Conservation (phyloP, 257 asterid species). For the Asclepias syriaca region DNA sequence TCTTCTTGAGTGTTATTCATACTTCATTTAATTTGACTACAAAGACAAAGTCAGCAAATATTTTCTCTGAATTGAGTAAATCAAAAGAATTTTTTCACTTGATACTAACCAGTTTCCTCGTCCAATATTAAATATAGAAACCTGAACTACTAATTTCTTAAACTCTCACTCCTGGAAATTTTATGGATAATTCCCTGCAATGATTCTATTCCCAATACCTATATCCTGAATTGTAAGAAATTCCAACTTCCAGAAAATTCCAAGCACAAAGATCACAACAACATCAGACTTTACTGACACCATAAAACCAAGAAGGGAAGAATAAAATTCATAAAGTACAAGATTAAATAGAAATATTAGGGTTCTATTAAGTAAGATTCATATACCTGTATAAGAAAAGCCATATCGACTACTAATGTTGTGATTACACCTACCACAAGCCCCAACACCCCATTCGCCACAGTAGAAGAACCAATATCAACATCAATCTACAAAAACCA, state of each 20-base stretch:
- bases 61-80: not conserved
- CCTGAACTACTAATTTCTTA: not conserved
- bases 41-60: not conserved
- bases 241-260: not conserved
- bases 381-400: slow-evolving; percentile 94
- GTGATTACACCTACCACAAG: slow-evolving; percentile 92
- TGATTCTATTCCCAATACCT: not conserved
- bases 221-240: not conserved
- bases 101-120: not conserved
- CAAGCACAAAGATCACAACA: not conserved
- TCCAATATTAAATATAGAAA: not conserved
- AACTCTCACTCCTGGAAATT: not conserved
- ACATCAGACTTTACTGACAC: not conserved
- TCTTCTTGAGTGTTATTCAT: not conserved
- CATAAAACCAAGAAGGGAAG: not conserved
- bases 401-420: slow-evolving; percentile 93
- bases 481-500: slow-evolving; percentile 65
- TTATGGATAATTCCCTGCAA: not conserved
- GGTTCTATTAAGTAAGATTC: slow-evolving; percentile 11
- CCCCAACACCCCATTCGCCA: slow-evolving; percentile 97
- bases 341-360: not conserved
- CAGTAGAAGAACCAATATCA: slow-evolving; percentile 95
- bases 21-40: not conserved
- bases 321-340: not conserved
- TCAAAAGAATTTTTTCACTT: not conserved